phyloP scores from a whole-genome alignment of 352 stramenopile genomes.

The Globisporangium splendens region DNA sequence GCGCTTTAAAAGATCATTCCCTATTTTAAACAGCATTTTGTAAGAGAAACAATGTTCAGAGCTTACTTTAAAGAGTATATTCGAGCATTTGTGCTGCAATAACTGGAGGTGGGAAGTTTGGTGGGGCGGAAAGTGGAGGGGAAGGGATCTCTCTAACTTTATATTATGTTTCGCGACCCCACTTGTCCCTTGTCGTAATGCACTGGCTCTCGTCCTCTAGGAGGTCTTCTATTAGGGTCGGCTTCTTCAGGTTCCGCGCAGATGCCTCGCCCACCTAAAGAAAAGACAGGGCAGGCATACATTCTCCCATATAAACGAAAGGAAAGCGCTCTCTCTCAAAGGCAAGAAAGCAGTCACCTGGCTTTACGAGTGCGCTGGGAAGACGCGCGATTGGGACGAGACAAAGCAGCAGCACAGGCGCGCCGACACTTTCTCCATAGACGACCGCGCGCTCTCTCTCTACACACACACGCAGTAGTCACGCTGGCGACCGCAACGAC shows the following conservation, averaged over 20 bases:
- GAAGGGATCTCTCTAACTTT: background rate
- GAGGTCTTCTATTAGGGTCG: background rate
- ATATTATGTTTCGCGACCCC: background rate
- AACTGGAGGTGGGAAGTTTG: too few species aligned
- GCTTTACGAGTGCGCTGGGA: background rate
- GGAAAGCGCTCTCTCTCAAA: background rate
- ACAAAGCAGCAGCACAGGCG: background rate
- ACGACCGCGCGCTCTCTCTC: background rate
- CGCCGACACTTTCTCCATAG: background rate
- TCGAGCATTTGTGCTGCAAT: too few species aligned
- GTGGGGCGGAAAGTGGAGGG: background rate
- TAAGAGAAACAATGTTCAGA: too few species aligned
- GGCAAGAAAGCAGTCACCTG: background rate
- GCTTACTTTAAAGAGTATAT: too few species aligned
- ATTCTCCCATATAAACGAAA: background rate
- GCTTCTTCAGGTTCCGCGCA: background rate
- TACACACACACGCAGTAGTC: background rate
- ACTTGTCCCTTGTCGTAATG: background rate
- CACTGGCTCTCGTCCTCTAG: background rate
- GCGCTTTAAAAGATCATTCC: too few species aligned
- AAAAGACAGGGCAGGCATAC: background rate
- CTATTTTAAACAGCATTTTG: too few species aligned
- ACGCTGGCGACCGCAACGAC: constrained; percentile 12
- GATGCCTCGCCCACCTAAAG: background rate
- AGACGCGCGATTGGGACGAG: background rate